phyloP scores from a whole-genome alignment of 2,329 filamentous ascomycete species.

The Paecilomyces fulvus region DNA sequence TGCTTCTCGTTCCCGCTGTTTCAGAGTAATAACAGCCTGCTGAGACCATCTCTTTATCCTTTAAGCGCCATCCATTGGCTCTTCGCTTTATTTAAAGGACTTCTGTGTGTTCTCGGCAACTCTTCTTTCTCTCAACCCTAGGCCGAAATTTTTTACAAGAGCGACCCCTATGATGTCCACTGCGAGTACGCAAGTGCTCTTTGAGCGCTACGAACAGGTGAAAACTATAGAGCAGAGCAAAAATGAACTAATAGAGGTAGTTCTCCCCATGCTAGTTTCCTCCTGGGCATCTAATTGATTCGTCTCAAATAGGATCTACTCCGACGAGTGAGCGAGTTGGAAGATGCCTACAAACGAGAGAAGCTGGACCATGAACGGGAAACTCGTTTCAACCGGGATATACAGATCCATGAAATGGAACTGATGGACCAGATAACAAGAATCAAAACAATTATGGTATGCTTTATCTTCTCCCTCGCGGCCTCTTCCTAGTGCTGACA shows the following conservation, averaged over 20 bases:
- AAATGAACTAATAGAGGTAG: conserved; percentile 41
- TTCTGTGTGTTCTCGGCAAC: neutral
- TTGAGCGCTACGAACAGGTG: conserved; percentile 38
- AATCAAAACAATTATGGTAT: conserved; percentile 39
- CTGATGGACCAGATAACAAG: conserved; percentile 39
- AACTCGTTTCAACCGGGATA: conserved; percentile 39
- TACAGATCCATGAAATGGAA: conserved; percentile 39
- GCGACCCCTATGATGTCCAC: conserved; percentile 10
- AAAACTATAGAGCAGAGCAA: conserved; percentile 38
- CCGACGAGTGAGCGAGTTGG: conserved; percentile 35
- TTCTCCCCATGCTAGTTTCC: conserved; percentile 4
- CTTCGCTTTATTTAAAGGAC: neutral
- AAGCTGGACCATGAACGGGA: conserved; percentile 41
- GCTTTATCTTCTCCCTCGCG: conserved; percentile 2
- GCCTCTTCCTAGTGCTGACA: neutral
- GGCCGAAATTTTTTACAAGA: conserved; percentile 1
- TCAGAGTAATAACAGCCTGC: neutral
- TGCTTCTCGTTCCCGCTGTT: neutral
- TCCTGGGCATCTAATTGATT: conserved; percentile 10
- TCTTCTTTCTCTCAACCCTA: neutral
- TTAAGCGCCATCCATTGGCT: neutral
- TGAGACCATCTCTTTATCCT: neutral
- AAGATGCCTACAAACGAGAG: conserved; percentile 35
- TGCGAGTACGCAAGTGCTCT: conserved; percentile 26
- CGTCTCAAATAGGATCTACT: conserved; percentile 35